Base-by-base conservation (phyloP, 306 rosid genomes). In the Hippophae rhamnoides region DNA sequence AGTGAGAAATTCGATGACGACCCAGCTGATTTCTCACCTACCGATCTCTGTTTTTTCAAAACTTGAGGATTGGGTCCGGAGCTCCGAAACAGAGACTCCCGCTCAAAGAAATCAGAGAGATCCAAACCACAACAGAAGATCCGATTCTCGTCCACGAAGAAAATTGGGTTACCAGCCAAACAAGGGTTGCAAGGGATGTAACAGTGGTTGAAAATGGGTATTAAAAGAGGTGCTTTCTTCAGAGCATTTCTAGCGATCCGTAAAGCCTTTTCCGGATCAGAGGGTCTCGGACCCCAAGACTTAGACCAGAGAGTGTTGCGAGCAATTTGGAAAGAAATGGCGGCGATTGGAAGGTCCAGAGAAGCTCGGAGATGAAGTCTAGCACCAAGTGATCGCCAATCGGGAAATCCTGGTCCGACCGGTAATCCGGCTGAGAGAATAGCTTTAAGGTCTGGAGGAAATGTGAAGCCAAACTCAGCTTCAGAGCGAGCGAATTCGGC, bases 141-240 rank as follows among this genome's bases (percentile, higher is more conserved):
- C 57, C 81, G 75, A 61, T 79, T 89, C 78, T 89, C 94, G 13
- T 89, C 96, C 8, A 89, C 86, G 56, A 65, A 89, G 85, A 89
- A 88, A 9, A 83, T 53, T 9, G 96, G 96, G 63, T 88, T 88
- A 6, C 96, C 96, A 1, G 90, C 96, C 38, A 88, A 73, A 1
- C 84, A 75, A 27, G 96, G 96, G 26, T 85, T 81, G 10, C 94
- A 88, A 0, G 96, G 96, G 77, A 88, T 88, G 83, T 88, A 88
- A 81, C 94, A 82, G 73, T 88, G 96, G 82, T 71, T 82, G 75
- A 85, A 88, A 43, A 88, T 81, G 0, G 96, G 94, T 43, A 88
- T 85, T 81, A 88, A 44, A 41, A 88, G 82, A 4, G 96, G 96
- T 8, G 96, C 96, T 71, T 84, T 79, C 79, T 88, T 88, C 69